Conservation (phyloP, 306 rosid genomes). For the Quercus variabilis region DNA sequence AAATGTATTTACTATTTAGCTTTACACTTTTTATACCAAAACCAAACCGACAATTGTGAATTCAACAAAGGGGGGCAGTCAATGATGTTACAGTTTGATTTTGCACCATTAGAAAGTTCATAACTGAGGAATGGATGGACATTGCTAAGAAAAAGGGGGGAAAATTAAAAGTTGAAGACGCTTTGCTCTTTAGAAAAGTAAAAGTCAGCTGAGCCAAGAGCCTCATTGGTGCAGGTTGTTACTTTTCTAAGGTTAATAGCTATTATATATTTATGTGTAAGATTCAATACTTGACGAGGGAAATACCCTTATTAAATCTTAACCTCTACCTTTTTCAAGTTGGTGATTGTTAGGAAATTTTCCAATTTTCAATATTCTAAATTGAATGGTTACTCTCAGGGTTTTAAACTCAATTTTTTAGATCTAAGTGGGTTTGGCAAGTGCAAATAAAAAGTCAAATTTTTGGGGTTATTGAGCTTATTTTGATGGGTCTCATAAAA, state of each 20-base stretch:
- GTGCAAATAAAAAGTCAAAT: no score
- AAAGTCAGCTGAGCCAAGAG: background rate
- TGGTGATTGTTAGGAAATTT: no score
- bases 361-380: no score
- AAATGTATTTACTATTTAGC: background rate
- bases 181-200: background rate
- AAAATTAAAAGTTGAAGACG: background rate
- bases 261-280: background rate
- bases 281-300: background rate
- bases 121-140: background rate
- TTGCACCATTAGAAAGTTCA: background rate
- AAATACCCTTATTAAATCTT: background rate
- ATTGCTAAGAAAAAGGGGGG: background rate
- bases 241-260: background rate
- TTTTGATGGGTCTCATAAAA: no score
- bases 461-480: no score
- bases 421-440: no score
- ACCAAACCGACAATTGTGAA: background rate
- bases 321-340: no score
- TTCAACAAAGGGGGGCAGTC: background rate
- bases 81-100: background rate
- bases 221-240: background rate
- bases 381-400: no score
- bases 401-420: no score
- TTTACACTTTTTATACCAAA: constrained; percentile 31